phyloP scores from a whole-genome alignment of 257 asterid species.

The Prunella vulgaris region DNA sequence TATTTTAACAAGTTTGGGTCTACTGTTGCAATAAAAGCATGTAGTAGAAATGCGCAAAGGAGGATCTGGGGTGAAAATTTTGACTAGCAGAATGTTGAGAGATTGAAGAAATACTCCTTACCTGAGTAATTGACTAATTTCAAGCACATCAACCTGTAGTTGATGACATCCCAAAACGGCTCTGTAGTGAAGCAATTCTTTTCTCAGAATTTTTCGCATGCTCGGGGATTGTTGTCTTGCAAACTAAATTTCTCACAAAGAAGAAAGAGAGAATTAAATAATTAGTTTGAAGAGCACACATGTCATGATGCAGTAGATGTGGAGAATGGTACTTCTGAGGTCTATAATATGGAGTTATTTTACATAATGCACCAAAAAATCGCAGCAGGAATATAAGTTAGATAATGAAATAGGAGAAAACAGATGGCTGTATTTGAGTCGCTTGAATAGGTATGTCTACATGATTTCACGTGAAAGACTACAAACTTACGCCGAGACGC shows the following conservation, averaged over 20 bases:
- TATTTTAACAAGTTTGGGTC: neutral
- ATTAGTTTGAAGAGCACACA: neutral
- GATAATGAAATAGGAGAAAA: neutral
- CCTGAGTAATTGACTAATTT: conserved; percentile 22
- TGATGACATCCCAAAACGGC: conserved; percentile 62
- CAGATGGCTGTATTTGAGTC: neutral
- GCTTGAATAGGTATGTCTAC: neutral
- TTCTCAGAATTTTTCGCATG: conserved; percentile 64
- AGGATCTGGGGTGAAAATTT: neutral
- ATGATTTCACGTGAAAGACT: neutral
- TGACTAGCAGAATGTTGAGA: neutral
- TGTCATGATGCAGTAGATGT: neutral
- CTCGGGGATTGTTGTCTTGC: conserved; percentile 64
- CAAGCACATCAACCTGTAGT: conserved; percentile 30
- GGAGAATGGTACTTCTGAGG: neutral
- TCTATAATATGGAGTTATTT: neutral
- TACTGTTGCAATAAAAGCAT: neutral
- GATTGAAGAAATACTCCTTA: conserved; percentile 17
- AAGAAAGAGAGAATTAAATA: neutral
- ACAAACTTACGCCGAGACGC: conserved; percentile 72
- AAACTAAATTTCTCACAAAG: conserved; percentile 43
- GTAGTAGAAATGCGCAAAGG: neutral
- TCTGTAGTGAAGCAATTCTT: conserved; percentile 57
- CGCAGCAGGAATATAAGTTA: neutral
- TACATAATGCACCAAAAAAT: neutral